phyloP scores from a whole-genome alignment of 108 stramenopile species.

The Fragilariopsis cylindrus region DNA sequence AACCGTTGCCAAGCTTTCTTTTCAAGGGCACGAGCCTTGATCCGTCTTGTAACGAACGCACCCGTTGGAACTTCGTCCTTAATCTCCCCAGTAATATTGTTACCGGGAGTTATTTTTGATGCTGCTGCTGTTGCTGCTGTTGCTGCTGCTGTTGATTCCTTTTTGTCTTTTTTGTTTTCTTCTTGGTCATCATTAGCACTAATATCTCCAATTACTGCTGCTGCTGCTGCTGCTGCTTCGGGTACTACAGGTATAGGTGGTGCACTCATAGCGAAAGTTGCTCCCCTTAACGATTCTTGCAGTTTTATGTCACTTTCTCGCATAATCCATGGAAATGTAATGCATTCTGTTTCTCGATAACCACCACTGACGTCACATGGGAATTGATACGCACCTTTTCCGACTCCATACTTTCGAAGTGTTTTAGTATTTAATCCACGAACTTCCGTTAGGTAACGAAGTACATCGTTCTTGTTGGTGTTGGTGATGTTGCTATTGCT shows the following conservation, averaged over 20 bases:
- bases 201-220: constrained; percentile 27
- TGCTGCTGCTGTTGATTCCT: not conserved
- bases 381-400: constrained; percentile 76
- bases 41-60: constrained; percentile 66
- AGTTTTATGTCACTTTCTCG: constrained; percentile 51
- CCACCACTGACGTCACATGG: constrained; percentile 23
- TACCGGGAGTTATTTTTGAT: not conserved
- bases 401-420: constrained; percentile 90
- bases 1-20: constrained; percentile 82
- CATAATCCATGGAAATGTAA: constrained; percentile 95
- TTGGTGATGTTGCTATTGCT: not conserved
- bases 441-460: constrained; percentile 58
- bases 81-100: not conserved
- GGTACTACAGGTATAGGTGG: not conserved
- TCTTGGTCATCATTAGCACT: constrained; percentile 8
- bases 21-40: constrained; percentile 82
- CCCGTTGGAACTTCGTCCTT: constrained; percentile 26
- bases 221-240: not conserved
- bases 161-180: not conserved
- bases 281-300: constrained; percentile 62
- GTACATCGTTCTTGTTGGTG: constrained; percentile 26
- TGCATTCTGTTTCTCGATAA: constrained; percentile 55
- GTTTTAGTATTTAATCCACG: constrained; percentile 64
- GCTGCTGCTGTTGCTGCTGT: not conserved
- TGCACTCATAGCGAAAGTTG: constrained; percentile 19